Conservation (phyloP, 257 asterid genomes). For the Leonotis leonurus region DNA sequence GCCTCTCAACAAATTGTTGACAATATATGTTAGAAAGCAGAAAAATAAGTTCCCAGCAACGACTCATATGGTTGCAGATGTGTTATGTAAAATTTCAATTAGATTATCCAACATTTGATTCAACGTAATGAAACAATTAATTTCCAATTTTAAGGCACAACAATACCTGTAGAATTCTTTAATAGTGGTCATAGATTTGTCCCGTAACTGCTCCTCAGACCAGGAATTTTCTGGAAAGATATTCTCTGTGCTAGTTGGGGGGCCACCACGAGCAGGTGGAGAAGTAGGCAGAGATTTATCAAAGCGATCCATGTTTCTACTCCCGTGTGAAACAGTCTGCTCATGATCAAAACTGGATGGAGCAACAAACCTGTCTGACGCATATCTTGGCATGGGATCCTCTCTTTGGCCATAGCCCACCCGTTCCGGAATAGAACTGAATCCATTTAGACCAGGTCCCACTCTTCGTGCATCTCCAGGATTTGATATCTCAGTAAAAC, state of each 20-base stretch:
- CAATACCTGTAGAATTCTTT: slow-evolving; percentile 87
- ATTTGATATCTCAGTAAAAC: slow-evolving; percentile 30
- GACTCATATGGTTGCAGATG: no score
- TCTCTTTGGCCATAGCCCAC: slow-evolving; percentile 53
- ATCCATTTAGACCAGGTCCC: slow-evolving; percentile 49
- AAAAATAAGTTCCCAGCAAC: no score
- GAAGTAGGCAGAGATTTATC: slow-evolving; percentile 31
- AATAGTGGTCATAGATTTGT: slow-evolving; percentile 67
- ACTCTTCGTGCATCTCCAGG: slow-evolving; percentile 56
- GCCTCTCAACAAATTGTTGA: background rate
- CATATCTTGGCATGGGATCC: slow-evolving; percentile 46
- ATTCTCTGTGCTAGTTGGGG: slow-evolving; percentile 24
- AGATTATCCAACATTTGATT: background rate
- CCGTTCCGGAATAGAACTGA: slow-evolving; percentile 45
- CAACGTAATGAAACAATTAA: no score
- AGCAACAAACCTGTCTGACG: slow-evolving; percentile 43
- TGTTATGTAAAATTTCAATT: no score
- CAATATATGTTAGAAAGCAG: background rate
- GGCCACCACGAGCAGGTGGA: slow-evolving; percentile 37
- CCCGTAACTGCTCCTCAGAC: slow-evolving; percentile 58
- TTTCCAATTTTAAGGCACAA: background rate
- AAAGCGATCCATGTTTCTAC: slow-evolving; percentile 27
- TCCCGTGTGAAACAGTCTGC: slow-evolving; percentile 20
- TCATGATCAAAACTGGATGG: slow-evolving; percentile 40
- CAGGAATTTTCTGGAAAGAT: slow-evolving; percentile 46